These are phyloP conservation scores for Colletotrichum sojae DNA, from an alignment of 2,329 filamentous ascomycete species.

Conservation along the genomic window DNA sequence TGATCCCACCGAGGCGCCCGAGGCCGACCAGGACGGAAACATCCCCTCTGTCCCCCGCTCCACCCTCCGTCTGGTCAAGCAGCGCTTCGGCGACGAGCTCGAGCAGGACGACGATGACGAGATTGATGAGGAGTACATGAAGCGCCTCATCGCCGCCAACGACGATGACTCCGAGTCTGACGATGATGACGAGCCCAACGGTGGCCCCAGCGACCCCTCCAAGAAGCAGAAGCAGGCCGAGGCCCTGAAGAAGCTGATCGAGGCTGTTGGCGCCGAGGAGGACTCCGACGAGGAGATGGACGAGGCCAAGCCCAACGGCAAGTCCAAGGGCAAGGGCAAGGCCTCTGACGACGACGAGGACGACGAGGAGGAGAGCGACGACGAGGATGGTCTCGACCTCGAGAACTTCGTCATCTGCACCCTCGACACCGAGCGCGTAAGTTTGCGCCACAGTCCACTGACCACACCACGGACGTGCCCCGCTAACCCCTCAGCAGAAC, in stretches of 20 bases:
- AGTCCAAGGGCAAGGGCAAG: conserved; percentile 78
- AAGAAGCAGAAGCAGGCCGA: conserved; percentile 88
- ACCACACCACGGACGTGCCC: not conserved
- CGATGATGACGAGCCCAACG: conserved; percentile 74
- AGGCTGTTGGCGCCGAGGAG: conserved; percentile 72
- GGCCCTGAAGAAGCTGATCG: conserved; percentile 82
- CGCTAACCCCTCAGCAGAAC: conserved; percentile 68
- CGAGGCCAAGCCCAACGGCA: conserved; percentile 73
- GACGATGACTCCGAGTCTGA: conserved; percentile 67
- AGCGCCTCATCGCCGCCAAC: conserved; percentile 66
- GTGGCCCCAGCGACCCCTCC: conserved; percentile 90
- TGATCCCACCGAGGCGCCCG: conserved; percentile 84
- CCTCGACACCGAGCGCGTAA: conserved; percentile 91
- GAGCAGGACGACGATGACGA: conserved; percentile 71
- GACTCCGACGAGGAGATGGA: conserved; percentile 81
- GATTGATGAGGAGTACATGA: conserved; percentile 77
- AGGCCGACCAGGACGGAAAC: conserved; percentile 75
- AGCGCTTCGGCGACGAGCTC: conserved; percentile 72
- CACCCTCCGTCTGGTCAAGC: conserved; percentile 91
- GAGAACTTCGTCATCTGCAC: conserved; percentile 97
- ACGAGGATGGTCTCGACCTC: conserved; percentile 76
- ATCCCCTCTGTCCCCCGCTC: conserved; percentile 78
- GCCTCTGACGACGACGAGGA: conserved; percentile 73
- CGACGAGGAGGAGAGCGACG: conserved; percentile 65
- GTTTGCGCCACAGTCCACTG: conserved; percentile 44